These are phyloP conservation scores for Coccomyxa sp. DNA, from an alignment of 139 green algal species.

Conservation along the genomic window DNA sequence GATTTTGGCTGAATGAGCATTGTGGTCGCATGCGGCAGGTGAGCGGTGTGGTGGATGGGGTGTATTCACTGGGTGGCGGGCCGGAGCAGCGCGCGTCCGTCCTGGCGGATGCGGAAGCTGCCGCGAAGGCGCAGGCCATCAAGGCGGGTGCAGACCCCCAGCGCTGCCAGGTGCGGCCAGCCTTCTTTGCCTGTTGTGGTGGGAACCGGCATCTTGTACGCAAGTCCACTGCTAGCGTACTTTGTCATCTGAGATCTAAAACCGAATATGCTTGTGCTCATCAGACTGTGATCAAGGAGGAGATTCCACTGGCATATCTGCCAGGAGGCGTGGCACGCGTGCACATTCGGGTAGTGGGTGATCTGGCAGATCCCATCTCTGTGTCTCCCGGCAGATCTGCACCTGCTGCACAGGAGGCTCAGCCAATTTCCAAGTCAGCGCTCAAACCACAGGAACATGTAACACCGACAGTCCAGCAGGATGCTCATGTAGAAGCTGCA, in stretches of 20 bases:
- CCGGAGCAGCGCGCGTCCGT: neutral
- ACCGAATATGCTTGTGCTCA: no score
- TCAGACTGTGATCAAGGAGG: constrained; percentile 21
- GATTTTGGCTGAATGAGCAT: no score
- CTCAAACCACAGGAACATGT: no score
- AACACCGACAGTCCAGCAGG: no score
- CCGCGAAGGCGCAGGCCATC: constrained; percentile 8
- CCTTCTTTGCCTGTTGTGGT: neutral
- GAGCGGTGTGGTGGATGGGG: constrained; percentile 18
- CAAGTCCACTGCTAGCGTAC: neutral
- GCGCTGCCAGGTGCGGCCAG: constrained; percentile 6
- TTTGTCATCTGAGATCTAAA: neutral
- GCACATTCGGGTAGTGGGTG: constrained; percentile 26
- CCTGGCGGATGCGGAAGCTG: constrained; percentile 2
- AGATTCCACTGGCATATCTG: constrained; percentile 37
- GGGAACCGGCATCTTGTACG: no score
- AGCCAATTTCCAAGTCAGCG: no score
- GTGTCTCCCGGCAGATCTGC: no score
- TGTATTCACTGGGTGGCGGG: constrained; percentile 13
- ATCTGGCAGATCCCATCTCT: constrained; percentile 2
- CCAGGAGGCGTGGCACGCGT: constrained; percentile 20
- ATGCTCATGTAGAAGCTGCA: no score
- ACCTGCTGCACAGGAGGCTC: no score
- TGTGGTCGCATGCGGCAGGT: constrained; percentile 10
- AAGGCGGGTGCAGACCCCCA: constrained; percentile 1